Conservation (phyloP, 192 early-diverging fungal genomes). For the Backusella westeae region DNA sequence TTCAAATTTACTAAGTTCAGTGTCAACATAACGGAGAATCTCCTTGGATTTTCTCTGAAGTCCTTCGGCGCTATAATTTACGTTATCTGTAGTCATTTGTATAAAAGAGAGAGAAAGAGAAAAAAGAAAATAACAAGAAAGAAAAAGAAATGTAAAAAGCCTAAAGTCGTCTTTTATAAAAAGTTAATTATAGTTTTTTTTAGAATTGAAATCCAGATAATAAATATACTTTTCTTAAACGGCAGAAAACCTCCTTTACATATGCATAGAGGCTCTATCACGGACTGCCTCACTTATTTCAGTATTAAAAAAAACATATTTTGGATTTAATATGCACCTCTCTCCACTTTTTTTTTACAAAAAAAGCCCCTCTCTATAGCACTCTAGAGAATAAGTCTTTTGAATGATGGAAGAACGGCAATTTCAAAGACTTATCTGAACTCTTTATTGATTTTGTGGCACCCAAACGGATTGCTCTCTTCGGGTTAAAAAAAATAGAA, state of each 20-base stretch:
- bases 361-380: neutral
- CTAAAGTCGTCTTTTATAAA: neutral
- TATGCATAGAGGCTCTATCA: neutral
- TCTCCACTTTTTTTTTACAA: neutral
- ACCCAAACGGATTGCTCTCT: neutral
- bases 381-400: neutral
- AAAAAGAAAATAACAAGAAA: slow-evolving; percentile 4
- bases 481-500: neutral
- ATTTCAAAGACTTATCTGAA: neutral
- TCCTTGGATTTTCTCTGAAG: slow-evolving; percentile 19
- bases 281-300: neutral
- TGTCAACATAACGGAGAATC: slow-evolving; percentile 50
- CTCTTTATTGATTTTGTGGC: neutral
- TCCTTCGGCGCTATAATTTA: slow-evolving; percentile 17
- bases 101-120: slow-evolving; percentile 3
- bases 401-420: neutral
- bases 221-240: neutral
- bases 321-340: neutral
- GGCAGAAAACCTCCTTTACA: neutral
- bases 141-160: neutral
- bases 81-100: slow-evolving; percentile 26
- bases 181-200: slow-evolving; percentile 4
- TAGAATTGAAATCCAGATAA: neutral
- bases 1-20: slow-evolving; percentile 69
- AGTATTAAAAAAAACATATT: neutral